A percentile compares a stretch with the other conserved stretches of the same genome.
Conservation (phyloP, 2,329 filamentous ascomycete genomes). For the Aaosphaeria pasadenensis region DNA sequence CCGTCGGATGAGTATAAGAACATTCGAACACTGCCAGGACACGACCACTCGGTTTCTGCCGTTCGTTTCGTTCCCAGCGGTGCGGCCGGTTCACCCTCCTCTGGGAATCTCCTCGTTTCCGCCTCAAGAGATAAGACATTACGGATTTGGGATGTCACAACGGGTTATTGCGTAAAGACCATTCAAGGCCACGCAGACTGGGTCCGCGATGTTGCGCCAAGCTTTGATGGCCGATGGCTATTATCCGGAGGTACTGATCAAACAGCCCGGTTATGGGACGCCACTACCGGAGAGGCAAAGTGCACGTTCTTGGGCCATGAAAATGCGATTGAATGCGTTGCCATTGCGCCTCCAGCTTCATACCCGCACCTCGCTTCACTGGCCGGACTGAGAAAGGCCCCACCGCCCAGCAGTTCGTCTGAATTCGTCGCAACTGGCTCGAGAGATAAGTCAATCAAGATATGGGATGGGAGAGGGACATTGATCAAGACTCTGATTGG, state of each 20-base stretch:
- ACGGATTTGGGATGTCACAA: slow-evolving; percentile 88
- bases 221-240: slow-evolving; percentile 77
- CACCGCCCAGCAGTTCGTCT: slow-evolving; percentile 68
- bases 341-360: slow-evolving; percentile 74
- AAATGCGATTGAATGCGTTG: slow-evolving; percentile 80
- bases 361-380: slow-evolving; percentile 75
- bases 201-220: slow-evolving; percentile 86
- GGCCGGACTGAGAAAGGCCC: slow-evolving; percentile 80
- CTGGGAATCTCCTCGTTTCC: slow-evolving; percentile 80
- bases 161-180: slow-evolving; percentile 90
- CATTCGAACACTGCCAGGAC: slow-evolving; percentile 83
- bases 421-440: slow-evolving; percentile 90
- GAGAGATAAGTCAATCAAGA: slow-evolving; percentile 83
- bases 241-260: slow-evolving; percentile 81
- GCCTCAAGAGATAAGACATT: slow-evolving; percentile 83
- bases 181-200: slow-evolving; percentile 81
- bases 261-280: slow-evolving; percentile 81
- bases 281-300: slow-evolving; percentile 71
- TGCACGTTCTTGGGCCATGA: slow-evolving; percentile 82
- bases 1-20: slow-evolving; percentile 92
- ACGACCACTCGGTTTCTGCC: slow-evolving; percentile 88
- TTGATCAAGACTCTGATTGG: slow-evolving; percentile 80
- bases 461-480: slow-evolving; percentile 85
- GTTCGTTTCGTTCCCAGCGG: slow-evolving; percentile 86
- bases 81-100: slow-evolving; percentile 72